A percentile compares a stretch with the other conserved stretches of the same genome.
These are phyloP conservation scores for Kwoniella shandongensis DNA, from an alignment of 768 basidiomycete genomes.

Conservation along the genomic window DNA sequence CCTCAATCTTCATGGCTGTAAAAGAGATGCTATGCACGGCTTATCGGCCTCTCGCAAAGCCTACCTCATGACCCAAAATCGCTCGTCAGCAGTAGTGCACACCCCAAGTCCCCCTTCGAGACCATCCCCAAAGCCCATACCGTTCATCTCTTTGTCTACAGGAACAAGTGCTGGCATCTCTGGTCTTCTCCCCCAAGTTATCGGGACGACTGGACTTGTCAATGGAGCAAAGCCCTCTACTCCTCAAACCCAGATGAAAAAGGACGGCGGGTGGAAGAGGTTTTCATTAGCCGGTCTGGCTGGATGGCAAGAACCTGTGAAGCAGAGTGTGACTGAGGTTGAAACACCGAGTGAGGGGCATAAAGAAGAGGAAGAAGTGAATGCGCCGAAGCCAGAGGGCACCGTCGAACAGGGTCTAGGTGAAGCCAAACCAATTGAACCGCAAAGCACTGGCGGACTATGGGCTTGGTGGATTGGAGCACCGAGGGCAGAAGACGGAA, in stretches of 20 bases:
- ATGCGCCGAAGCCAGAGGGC: constrained; percentile 13
- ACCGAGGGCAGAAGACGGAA: constrained; percentile 56
- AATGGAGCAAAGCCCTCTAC: constrained; percentile 9
- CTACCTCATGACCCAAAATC: constrained; percentile 58
- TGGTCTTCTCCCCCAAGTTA: constrained; percentile 61
- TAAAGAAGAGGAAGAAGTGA: constrained; percentile 9
- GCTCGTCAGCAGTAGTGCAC: constrained; percentile 6
- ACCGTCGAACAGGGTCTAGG: constrained; percentile 10
- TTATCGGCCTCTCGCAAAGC: constrained; percentile 66
- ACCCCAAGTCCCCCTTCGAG: constrained; percentile 4
- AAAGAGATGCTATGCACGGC: constrained; percentile 64
- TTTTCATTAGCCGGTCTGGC: constrained; percentile 42
- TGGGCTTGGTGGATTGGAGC: constrained; percentile 77
- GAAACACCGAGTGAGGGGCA: neutral
- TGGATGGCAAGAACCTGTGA: constrained; percentile 27
- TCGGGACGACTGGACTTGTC: constrained; percentile 12
- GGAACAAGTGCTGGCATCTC: constrained; percentile 38
- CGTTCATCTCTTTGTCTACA: constrained; percentile 28
- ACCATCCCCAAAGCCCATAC: constrained; percentile 14
- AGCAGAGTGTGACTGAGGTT: too few species aligned
- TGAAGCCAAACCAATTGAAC: constrained; percentile 28
- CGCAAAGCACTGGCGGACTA: constrained; percentile 65
- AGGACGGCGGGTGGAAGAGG: constrained; percentile 34
- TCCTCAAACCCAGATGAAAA: constrained; percentile 2
- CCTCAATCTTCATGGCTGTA: constrained; percentile 70